These are phyloP conservation scores for Schizonepeta tenuifolia DNA, from an alignment of 257 asterid species.

Conservation along the genomic window DNA sequence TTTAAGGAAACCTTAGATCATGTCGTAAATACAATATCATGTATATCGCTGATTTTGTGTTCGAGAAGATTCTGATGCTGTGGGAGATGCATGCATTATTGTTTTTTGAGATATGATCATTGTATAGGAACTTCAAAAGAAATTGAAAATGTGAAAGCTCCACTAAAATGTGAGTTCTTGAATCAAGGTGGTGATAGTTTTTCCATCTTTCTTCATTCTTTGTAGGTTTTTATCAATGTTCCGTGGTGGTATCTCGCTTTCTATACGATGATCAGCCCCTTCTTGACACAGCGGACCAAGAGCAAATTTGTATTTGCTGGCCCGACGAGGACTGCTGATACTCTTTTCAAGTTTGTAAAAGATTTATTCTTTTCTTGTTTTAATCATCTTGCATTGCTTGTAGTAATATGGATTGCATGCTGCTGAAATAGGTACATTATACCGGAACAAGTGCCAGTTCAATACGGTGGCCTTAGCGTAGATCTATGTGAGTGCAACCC, in stretches of 20 bases:
- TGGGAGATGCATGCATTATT: neutral
- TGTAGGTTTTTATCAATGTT: slow-evolving; percentile 41
- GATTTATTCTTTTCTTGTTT: neutral
- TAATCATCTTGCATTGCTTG: neutral
- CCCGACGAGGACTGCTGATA: slow-evolving; percentile 24
- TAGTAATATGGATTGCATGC: slow-evolving; percentile 14
- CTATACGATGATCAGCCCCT: slow-evolving; percentile 40
- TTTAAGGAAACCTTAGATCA: neutral
- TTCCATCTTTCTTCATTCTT: slow-evolving; percentile 1
- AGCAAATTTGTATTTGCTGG: slow-evolving; percentile 28
- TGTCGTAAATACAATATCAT: neutral
- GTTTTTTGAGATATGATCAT: neutral
- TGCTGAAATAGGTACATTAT: slow-evolving; percentile 50
- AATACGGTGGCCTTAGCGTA: slow-evolving; percentile 69
- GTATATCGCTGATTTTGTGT: neutral
- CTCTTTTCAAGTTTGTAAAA: slow-evolving; percentile 33
- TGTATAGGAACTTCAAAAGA: neutral
- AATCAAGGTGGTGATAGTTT: neutral
- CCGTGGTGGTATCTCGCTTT: slow-evolving; percentile 44
- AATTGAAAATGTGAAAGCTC: neutral
- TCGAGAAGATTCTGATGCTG: neutral
- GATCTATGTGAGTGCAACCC: slow-evolving; percentile 77
- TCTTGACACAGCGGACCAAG: slow-evolving; percentile 36
- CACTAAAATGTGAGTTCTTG: neutral
- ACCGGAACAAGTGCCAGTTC: slow-evolving; percentile 72